A percentile compares a stretch with the other conserved stretches of the same genome.
phyloP scores from a whole-genome alignment of 1,139 yeast genomes.

The Yamadazyma pseudoaaseri region DNA sequence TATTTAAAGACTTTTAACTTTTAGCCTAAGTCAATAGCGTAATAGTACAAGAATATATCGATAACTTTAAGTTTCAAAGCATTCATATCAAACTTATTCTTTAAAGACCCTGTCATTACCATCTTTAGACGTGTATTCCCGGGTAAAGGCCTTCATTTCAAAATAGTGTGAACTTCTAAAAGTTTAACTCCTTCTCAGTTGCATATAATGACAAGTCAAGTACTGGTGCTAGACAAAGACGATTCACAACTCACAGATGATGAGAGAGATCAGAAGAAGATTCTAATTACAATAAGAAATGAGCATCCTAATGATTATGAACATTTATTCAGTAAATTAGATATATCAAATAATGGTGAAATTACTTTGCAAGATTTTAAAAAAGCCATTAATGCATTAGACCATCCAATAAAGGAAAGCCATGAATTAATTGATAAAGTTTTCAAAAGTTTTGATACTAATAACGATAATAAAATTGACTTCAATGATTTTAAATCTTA shows the following conservation, averaged over 20 bases:
- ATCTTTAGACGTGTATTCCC: too few relatives aligned
- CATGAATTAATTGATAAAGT: slow-evolving; percentile 57
- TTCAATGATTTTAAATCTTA: slow-evolving; percentile 62
- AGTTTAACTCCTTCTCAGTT: too few relatives aligned
- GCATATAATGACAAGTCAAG: slow-evolving; percentile 3
- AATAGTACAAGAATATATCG: too few relatives aligned
- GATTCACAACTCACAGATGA: slow-evolving; percentile 6
- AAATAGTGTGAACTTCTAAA: too few relatives aligned
- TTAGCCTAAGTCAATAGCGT: too few relatives aligned
- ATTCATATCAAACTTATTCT: too few relatives aligned
- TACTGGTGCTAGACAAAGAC: slow-evolving; percentile 3
- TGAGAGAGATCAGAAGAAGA: slow-evolving; percentile 9
- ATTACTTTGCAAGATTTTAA: slow-evolving; percentile 56
- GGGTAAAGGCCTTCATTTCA: too few relatives aligned
- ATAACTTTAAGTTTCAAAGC: too few relatives aligned
- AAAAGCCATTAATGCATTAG: slow-evolving; percentile 49
- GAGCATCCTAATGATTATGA: slow-evolving; percentile 23
- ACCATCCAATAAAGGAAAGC: slow-evolving; percentile 68
- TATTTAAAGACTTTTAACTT: too few relatives aligned
- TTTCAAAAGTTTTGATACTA: slow-evolving; percentile 56
- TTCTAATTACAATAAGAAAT: slow-evolving; percentile 8
- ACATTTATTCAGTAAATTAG: slow-evolving; percentile 47
- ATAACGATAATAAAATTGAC: slow-evolving; percentile 57
- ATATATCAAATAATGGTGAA: slow-evolving; percentile 52
- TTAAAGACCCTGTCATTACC: too few relatives aligned